Percentiles rank a stretch among this genome's conserved stretches.
These are phyloP conservation scores for Tolypocladium tropicale DNA, from an alignment of 2,329 filamentous ascomycete species.

Conservation along the genomic window DNA sequence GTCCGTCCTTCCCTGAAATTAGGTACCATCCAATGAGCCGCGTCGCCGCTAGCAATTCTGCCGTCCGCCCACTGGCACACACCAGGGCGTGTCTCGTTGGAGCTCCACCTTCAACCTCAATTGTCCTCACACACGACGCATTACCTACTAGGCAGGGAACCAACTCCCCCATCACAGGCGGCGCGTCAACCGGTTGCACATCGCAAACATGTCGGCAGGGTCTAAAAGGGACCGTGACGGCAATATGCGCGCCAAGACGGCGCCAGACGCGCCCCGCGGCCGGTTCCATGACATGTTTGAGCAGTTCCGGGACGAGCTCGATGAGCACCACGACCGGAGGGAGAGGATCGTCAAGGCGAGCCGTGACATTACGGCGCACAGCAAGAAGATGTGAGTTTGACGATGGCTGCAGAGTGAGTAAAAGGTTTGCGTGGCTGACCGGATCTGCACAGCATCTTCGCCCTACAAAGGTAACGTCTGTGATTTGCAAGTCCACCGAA, in stretches of 20 bases:
- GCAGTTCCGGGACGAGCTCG: conserved; percentile 74
- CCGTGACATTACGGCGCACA: conserved; percentile 82
- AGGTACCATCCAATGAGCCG: background rate
- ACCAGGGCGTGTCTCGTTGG: background rate
- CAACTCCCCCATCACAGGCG: background rate
- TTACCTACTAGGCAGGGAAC: no score
- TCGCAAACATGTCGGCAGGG: conserved; percentile 24
- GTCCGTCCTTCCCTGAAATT: background rate
- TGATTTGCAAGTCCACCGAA: background rate
- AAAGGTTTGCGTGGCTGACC: background rate
- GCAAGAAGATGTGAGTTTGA: conserved; percentile 80
- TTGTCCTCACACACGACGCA: background rate
- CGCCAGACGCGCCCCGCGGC: conserved; percentile 23
- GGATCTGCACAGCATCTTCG: conserved; percentile 22
- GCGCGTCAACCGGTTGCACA: background rate
- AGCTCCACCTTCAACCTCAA: background rate
- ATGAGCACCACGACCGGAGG: conserved; percentile 87
- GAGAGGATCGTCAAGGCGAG: conserved; percentile 87
- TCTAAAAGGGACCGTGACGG: conserved; percentile 46
- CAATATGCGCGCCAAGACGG: conserved; percentile 30
- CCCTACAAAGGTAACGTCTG: conserved; percentile 24
- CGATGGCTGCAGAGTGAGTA: background rate
- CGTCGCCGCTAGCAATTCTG: background rate
- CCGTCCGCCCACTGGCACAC: background rate
- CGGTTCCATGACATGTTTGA: conserved; percentile 70